These are phyloP conservation scores for Raffaelea albimanens DNA, from an alignment of 2,329 filamentous ascomycete species.

Conservation along the genomic window DNA sequence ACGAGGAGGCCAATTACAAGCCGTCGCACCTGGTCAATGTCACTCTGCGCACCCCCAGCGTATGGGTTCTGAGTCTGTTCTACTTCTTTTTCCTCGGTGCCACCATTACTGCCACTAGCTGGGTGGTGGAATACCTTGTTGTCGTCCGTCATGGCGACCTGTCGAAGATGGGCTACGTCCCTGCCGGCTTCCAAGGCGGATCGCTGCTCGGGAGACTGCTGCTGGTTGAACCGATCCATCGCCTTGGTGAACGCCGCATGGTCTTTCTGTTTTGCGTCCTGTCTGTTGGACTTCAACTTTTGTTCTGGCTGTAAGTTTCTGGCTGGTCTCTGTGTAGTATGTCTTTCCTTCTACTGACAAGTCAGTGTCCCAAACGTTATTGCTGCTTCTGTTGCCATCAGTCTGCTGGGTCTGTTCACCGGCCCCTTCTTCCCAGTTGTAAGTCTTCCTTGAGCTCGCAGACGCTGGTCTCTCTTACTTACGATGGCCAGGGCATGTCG, in stretches of 20 bases:
- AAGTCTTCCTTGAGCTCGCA: slow-evolving; percentile 11
- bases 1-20: neutral
- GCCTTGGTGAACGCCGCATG: slow-evolving; percentile 49
- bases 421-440: slow-evolving; percentile 50
- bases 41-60: slow-evolving; percentile 31
- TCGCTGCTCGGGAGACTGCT: slow-evolving; percentile 45
- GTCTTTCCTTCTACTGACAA: neutral
- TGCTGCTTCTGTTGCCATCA: slow-evolving; percentile 42
- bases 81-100: slow-evolving; percentile 56
- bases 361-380: slow-evolving; percentile 32
- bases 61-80: slow-evolving; percentile 47
- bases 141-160: slow-evolving; percentile 48
- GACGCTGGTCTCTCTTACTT: neutral
- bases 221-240: slow-evolving; percentile 48
- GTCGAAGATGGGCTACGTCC: slow-evolving; percentile 50
- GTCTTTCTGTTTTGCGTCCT: slow-evolving; percentile 42
- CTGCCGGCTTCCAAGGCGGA: slow-evolving; percentile 50
- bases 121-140: slow-evolving; percentile 57
- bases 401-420: slow-evolving; percentile 46
- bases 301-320: neutral
- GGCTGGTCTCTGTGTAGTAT: neutral
- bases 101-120: slow-evolving; percentile 45
- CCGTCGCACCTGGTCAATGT: slow-evolving; percentile 28
- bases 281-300: slow-evolving; percentile 42
- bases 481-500: slow-evolving; percentile 34